Conservation (phyloP, 2,329 filamentous ascomycete genomes). For the Monilinia fructicola region DNA sequence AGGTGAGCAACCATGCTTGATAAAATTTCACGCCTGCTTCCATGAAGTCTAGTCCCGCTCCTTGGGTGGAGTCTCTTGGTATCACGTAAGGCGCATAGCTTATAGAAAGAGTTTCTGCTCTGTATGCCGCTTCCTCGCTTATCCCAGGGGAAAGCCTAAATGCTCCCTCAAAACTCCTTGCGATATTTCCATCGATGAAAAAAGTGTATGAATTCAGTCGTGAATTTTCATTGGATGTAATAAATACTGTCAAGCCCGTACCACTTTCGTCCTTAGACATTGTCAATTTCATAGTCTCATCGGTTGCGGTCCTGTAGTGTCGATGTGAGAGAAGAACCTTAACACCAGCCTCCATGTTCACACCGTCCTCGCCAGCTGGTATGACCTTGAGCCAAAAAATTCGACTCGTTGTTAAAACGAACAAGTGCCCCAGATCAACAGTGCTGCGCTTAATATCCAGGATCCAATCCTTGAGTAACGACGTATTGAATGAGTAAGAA, state of each 20-base stretch:
- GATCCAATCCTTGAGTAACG: constrained; percentile 48
- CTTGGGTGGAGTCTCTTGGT: constrained; percentile 3
- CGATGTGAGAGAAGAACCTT: constrained; percentile 46
- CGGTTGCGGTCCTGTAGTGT: constrained; percentile 46
- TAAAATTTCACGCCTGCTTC: constrained; percentile 46
- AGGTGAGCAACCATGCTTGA: constrained; percentile 47
- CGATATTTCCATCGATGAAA: constrained; percentile 19
- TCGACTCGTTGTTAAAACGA: constrained; percentile 52
- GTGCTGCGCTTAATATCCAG: constrained; percentile 56
- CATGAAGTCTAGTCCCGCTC: constrained; percentile 37
- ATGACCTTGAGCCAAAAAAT: constrained; percentile 39
- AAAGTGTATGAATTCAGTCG: constrained; percentile 39
- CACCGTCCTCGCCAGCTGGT: constrained; percentile 27
- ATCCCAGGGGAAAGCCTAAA: constrained; percentile 26
- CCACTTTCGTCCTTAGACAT: constrained; percentile 36
- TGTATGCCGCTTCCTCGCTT: constrained; percentile 1
- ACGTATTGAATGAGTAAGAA: constrained; percentile 28
- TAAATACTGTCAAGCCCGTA: constrained; percentile 27
- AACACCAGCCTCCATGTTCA: constrained; percentile 23
- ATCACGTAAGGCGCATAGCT: constrained; percentile 1
- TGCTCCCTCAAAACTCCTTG: constrained; percentile 30
- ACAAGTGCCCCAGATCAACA: constrained; percentile 49
- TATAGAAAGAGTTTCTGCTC: constrained; percentile 2
- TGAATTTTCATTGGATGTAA: constrained; percentile 33
- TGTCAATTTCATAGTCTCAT: constrained; percentile 45